These are phyloP conservation scores for Cyclotella atomus DNA, from an alignment of 108 stramenopile species.

Conservation along the genomic window DNA sequence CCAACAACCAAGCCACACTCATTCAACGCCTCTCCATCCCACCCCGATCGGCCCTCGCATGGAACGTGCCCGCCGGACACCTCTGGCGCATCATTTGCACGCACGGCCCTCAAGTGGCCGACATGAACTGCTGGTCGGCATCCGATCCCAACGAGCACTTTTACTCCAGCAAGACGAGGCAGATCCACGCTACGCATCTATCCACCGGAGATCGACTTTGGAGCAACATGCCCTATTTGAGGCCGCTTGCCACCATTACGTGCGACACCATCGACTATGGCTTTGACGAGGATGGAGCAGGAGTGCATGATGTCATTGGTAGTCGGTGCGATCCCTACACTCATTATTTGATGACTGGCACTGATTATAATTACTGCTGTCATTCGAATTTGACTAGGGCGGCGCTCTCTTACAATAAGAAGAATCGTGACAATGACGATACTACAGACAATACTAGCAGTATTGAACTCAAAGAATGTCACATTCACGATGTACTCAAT, in stretches of 20 bases:
- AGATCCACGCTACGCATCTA: slow-evolving; percentile 66
- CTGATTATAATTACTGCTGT: slow-evolving; percentile 46
- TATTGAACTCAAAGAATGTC: slow-evolving; percentile 40
- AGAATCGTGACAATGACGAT: no score
- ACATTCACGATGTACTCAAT: slow-evolving; percentile 70
- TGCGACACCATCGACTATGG: slow-evolving; percentile 64
- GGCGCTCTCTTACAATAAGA: slow-evolving; percentile 22
- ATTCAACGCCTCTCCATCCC: slow-evolving; percentile 47
- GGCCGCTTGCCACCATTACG: slow-evolving; percentile 60
- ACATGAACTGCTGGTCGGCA: slow-evolving; percentile 63
- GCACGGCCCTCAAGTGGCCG: slow-evolving; percentile 66
- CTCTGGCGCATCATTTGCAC: slow-evolving; percentile 59
- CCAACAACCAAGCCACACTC: slow-evolving; percentile 18
- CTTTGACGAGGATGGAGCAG: slow-evolving; percentile 68
- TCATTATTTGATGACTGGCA: slow-evolving; percentile 53
- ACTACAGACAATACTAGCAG: no score
- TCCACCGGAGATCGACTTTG: slow-evolving; percentile 60
- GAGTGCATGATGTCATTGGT: slow-evolving; percentile 71
- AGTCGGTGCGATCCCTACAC: slow-evolving; percentile 73
- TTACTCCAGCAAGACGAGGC: slow-evolving; percentile 64
- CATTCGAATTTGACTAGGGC: slow-evolving; percentile 62
- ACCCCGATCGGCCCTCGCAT: slow-evolving; percentile 45
- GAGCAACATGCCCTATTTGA: slow-evolving; percentile 59
- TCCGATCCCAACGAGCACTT: slow-evolving; percentile 52
- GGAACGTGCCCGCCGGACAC: slow-evolving; percentile 54